Evolutionary conservation across 352 stramenopile species (phyloP).

Genomic region (Phytophthora agathidicida): DNA sequence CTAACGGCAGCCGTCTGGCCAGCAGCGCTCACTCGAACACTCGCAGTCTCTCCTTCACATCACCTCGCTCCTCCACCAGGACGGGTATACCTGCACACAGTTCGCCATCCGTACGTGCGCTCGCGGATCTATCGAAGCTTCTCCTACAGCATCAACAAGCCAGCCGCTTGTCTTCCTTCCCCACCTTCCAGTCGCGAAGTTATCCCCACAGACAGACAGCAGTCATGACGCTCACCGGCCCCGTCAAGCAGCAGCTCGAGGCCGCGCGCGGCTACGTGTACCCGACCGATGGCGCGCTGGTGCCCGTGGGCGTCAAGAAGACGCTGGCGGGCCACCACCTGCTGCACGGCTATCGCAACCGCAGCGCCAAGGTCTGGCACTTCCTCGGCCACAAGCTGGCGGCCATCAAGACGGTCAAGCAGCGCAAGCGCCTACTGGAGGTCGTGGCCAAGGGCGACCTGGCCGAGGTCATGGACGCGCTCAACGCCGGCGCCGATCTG

Average conservation of each 20-base stretch:
- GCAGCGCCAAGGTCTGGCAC: constrained; percentile 64
- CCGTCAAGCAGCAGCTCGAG: constrained; percentile 59
- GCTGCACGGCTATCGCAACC: constrained; percentile 34
- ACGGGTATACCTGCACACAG: constrained; percentile 29
- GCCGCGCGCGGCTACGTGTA: constrained; percentile 45
- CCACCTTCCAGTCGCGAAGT: constrained; percentile 23
- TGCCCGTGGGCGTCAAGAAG: constrained; percentile 57
- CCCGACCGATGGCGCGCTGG: constrained; percentile 47
- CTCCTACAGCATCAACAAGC: constrained; percentile 22
- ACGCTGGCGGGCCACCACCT: constrained; percentile 27
- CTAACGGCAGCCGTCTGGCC: constrained; percentile 13
- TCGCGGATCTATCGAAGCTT: constrained; percentile 31
- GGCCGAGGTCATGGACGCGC: constrained; percentile 65
- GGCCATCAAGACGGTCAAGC: constrained; percentile 69
- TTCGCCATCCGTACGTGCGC: constrained; percentile 11
- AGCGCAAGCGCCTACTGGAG: constrained; percentile 69
- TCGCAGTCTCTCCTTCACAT: constrained; percentile 18
- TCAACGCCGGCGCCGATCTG: constrained; percentile 63
- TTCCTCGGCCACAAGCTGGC: constrained; percentile 81
- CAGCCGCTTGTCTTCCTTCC: constrained; percentile 19
- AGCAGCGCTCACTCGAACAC: constrained; percentile 29
- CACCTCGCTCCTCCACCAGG: constrained; percentile 26
- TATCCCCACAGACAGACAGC: constrained; percentile 14
- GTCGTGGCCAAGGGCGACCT: constrained; percentile 59
- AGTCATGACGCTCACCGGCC: constrained; percentile 59